These are phyloP conservation scores for Colletotrichum sp. DNA, from an alignment of 2,329 filamentous ascomycete genomes.

Conservation along the genomic window DNA sequence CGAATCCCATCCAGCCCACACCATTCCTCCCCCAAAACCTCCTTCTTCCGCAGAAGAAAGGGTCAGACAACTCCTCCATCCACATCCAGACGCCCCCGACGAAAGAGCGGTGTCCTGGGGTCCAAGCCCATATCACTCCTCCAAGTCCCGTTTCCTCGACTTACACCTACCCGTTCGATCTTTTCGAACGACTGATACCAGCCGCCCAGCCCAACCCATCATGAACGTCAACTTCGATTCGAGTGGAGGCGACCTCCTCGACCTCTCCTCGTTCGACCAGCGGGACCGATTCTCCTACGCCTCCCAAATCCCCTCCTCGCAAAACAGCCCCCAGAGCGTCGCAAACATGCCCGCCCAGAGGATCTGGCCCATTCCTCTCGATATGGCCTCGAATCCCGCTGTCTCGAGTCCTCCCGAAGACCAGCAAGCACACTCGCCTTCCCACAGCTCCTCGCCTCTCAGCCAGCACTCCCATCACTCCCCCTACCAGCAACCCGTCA, in stretches of 20 bases:
- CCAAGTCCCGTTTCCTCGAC: slow-evolving; percentile 21
- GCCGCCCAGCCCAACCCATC: slow-evolving; percentile 25
- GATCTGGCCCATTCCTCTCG: slow-evolving; percentile 58
- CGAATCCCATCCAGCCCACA: slow-evolving; percentile 8
- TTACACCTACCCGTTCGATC: slow-evolving; percentile 34
- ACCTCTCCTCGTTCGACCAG: slow-evolving; percentile 63
- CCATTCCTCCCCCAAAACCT: slow-evolving; percentile 10
- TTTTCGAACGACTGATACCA: slow-evolving; percentile 26
- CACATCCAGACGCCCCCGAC: slow-evolving; percentile 17
- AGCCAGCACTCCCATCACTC: slow-evolving; percentile 57
- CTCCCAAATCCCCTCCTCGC: slow-evolving; percentile 37
- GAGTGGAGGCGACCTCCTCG: slow-evolving; percentile 63
- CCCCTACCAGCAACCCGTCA: slow-evolving; percentile 56
- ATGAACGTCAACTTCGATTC: slow-evolving; percentile 66
- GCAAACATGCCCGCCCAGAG: slow-evolving; percentile 39
- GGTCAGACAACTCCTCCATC: background rate
- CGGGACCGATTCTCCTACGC: slow-evolving; percentile 61
- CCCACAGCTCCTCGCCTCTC: slow-evolving; percentile 50
- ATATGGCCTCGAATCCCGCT: slow-evolving; percentile 51
- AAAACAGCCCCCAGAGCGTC: slow-evolving; percentile 22
- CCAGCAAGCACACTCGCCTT: slow-evolving; percentile 49
- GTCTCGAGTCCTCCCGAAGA: slow-evolving; percentile 55
- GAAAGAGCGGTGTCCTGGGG: slow-evolving; percentile 51
- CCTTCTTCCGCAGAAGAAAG: background rate
- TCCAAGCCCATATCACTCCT: slow-evolving; percentile 25